phyloP scores from a whole-genome alignment of 805 yeast species.

The Candida dajiaensis region DNA sequence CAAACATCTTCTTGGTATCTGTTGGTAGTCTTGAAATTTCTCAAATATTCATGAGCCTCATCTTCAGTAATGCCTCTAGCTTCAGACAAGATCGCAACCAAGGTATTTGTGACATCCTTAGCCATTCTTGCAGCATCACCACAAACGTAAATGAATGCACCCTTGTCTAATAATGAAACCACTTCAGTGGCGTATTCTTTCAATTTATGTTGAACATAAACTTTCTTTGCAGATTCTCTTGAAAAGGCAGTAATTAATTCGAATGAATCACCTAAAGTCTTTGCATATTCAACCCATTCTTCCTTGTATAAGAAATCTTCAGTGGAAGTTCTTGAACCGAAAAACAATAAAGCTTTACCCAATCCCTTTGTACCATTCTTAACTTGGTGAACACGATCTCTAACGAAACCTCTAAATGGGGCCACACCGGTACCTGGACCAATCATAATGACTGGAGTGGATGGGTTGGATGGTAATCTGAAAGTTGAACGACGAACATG shows the following conservation, averaged over 20 bases:
- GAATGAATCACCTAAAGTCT: conserved; percentile 48
- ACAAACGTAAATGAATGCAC: conserved; percentile 91
- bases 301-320: conserved; percentile 84
- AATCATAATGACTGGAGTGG: conserved; percentile 80
- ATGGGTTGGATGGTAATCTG: conserved; percentile 82
- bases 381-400: conserved; percentile 69
- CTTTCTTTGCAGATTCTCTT: conserved; percentile 57
- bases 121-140: conserved; percentile 98
- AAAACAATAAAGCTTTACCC: conserved; percentile 76
- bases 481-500: conserved; percentile 94
- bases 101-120: conserved; percentile 75
- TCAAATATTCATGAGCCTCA: conserved; percentile 71
- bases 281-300: conserved; percentile 80
- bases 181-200: conserved; percentile 42
- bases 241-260: conserved; percentile 82
- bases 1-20: conserved; percentile 97
- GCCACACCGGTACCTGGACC: conserved; percentile 99
- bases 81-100: conserved; percentile 54
- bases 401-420: conserved; percentile 91
- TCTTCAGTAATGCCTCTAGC: conserved; percentile 59
- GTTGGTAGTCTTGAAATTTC: conserved; percentile 75
- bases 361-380: conserved; percentile 43
- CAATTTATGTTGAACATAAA: conserved; percentile 83
- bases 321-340: conserved; percentile 74
- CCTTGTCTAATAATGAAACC: conserved; percentile 45